phyloP scores from a whole-genome alignment of 345 rosid species.

The Eucalyptus regnans region DNA sequence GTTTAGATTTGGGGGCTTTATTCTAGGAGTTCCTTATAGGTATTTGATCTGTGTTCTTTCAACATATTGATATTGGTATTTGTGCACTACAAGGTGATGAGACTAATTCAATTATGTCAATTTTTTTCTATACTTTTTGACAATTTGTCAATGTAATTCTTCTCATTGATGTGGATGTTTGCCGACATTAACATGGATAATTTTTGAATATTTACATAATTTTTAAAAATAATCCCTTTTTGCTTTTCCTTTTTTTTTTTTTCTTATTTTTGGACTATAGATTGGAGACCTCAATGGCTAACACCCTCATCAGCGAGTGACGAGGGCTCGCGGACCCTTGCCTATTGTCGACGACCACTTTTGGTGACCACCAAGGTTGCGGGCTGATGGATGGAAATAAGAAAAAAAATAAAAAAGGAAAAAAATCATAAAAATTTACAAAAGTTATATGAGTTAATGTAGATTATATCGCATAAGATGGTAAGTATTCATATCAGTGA shows the following conservation, averaged over 20 bases:
- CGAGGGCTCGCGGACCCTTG: accelerated
- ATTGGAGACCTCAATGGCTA: accelerated
- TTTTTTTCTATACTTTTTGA: neutral
- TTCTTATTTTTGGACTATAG: accelerated
- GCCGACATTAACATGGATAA: accelerated
- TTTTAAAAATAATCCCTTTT: accelerated
- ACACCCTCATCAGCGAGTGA: accelerated
- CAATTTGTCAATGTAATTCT: neutral
- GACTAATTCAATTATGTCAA: neutral
- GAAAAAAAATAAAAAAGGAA: accelerated
- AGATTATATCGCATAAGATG: accelerated
- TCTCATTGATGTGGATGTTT: accelerated
- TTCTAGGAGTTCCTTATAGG: accelerated
- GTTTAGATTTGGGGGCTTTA: accelerated
- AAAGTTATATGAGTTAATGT: accelerated
- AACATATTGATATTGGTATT: accelerated
- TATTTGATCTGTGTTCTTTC: neutral
- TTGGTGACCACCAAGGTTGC: accelerated
- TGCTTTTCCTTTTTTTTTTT: accelerated
- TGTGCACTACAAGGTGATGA: accelerated
- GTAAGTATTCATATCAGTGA: accelerated
- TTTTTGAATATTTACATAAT: neutral
- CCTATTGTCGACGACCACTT: accelerated
- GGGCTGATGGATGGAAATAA: neutral
- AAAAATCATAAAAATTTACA: neutral